A percentile compares a stretch with the other conserved stretches of the same genome.
phyloP scores from a whole-genome alignment of 73 alveolate species.

The Paramecium pentaurelia region DNA sequence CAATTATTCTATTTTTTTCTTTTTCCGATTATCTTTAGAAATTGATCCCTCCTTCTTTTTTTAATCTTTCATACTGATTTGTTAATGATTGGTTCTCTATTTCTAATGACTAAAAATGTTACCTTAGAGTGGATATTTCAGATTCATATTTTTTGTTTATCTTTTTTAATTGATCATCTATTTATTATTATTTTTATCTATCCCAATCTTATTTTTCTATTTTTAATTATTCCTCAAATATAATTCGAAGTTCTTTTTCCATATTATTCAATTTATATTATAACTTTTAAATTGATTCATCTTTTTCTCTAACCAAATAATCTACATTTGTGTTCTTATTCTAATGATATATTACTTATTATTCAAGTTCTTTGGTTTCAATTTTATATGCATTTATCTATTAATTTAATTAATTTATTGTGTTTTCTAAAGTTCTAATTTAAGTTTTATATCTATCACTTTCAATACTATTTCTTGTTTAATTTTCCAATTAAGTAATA shows the following conservation, averaged over 20 bases:
- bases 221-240: constrained; percentile 9
- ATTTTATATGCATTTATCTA: not conserved
- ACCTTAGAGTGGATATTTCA: not conserved
- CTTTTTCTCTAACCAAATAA: constrained; percentile 6
- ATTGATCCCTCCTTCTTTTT: not conserved
- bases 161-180: not conserved
- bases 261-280: not conserved
- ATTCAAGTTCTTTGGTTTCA: not conserved
- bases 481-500: not conserved
- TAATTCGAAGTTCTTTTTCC: constrained; percentile 2
- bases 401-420: not conserved
- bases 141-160: not conserved
- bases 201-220: constrained; percentile 36
- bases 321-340: not conserved
- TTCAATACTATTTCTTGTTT: not conserved
- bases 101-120: not conserved
- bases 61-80: not conserved
- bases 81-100: not conserved
- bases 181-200: not conserved
- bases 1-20: not conserved
- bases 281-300: not conserved
- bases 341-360: not conserved
- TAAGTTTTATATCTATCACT: not conserved
- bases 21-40: not conserved
- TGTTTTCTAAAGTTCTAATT: not conserved